Evolutionary conservation across 179 eudicot genomes (phyloP).

Genomic region (Sideroxylon spinosum): DNA sequence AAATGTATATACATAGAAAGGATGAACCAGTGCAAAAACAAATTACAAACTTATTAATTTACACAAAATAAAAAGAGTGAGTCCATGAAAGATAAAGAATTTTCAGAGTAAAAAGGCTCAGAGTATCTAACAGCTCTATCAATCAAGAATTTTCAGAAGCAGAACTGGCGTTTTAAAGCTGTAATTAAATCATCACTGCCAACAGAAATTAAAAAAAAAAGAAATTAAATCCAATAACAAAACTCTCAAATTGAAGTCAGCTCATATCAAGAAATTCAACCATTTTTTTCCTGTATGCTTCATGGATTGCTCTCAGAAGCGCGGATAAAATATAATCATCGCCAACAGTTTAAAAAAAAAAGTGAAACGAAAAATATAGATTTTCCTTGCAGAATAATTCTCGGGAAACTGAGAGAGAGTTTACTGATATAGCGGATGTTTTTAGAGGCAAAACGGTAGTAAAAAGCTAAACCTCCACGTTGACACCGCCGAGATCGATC

Average conservation of each 20-base stretch:
- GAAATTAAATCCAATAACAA: not conserved
- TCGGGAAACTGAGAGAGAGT: not conserved
- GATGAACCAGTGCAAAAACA: not conserved
- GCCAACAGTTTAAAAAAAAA: slow-evolving; percentile 15
- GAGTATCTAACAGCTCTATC: slow-evolving; percentile 57
- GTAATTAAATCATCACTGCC: slow-evolving; percentile 49
- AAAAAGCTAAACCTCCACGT: slow-evolving; percentile 50
- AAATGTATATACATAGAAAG: not conserved
- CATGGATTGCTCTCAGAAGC: slow-evolving; percentile 38
- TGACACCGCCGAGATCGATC: slow-evolving; percentile 35
- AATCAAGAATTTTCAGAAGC: slow-evolving; percentile 83
- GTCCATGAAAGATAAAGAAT: not conserved
- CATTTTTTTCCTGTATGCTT: slow-evolving; percentile 29
- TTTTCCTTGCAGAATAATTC: not conserved
- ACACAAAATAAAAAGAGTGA: not conserved
- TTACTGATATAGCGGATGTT: slow-evolving; percentile 23
- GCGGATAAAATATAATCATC: slow-evolving; percentile 37
- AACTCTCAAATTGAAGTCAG: not conserved
- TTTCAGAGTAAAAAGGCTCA: slow-evolving; percentile 36
- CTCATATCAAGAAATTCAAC: slow-evolving; percentile 46
- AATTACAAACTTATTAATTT: not conserved
- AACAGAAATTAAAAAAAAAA: not conserved
- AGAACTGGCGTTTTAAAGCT: slow-evolving; percentile 82
- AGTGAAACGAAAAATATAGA: not conserved
- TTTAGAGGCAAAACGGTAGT: slow-evolving; percentile 44